These are phyloP conservation scores for Hypoxylon rickii DNA, from an alignment of 495 filamentous ascomycete species.

Conservation along the genomic window DNA sequence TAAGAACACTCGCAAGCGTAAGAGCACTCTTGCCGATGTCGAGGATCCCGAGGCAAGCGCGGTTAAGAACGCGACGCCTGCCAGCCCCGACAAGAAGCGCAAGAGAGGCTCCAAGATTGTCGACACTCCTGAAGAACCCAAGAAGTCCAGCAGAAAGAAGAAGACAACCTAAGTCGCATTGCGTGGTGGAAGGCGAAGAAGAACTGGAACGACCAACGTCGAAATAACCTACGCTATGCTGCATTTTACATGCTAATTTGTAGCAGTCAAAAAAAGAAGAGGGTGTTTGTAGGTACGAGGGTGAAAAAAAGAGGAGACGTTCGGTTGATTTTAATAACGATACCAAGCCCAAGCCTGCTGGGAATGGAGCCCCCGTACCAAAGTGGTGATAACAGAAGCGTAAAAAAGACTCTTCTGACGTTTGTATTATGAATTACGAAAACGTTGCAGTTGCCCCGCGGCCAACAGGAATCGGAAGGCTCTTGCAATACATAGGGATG, in stretches of 20 bases:
- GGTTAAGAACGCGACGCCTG: conserved; percentile 57
- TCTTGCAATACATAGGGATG: background rate
- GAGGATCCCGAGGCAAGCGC: conserved; percentile 44
- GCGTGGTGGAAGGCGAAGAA: no score
- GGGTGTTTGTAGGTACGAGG: no score
- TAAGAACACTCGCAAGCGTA: conserved; percentile 51
- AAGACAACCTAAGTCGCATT: conserved; percentile 29
- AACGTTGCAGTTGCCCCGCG: background rate
- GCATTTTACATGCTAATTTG: background rate
- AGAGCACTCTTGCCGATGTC: conserved; percentile 55
- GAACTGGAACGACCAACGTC: no score
- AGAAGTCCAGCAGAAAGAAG: conserved; percentile 60
- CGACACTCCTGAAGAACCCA: conserved; percentile 51
- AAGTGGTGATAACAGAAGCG: background rate
- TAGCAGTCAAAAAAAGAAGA: background rate
- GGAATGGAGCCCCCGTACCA: no score
- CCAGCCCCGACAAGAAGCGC: conserved; percentile 68
- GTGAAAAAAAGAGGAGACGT: no score
- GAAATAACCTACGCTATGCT: background rate
- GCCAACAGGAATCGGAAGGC: background rate
- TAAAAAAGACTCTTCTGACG: conserved; percentile 5
- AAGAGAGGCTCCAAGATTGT: conserved; percentile 58
- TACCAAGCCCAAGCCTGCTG: no score
- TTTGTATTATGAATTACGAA: conserved; percentile 35
- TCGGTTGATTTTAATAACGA: no score